Evolutionary conservation across 495 filamentous ascomycete genomes (phyloP), one percentile per base, ranked within the genome.

Genomic region (Penicillium flavigenum): DNA sequence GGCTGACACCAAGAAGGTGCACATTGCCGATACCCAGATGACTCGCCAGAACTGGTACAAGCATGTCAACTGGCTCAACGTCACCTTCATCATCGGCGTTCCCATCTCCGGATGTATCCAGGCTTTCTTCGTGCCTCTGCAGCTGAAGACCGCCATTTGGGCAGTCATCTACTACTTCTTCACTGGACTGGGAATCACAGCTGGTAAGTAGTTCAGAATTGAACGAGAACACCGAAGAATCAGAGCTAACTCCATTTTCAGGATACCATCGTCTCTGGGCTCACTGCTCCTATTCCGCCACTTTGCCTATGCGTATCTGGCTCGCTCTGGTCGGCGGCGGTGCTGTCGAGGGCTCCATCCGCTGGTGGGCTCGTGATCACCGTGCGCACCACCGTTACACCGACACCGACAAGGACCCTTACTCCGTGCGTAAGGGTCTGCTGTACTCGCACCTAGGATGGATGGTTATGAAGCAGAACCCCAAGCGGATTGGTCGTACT

Each of bases 331-430:
- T 89, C 64, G 95, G 95, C 59, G 92, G 90, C 70, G 95, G 94
- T 76, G 93, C 93, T 51, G 95, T 98, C 51, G 89, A 99, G 68
- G 95, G 95, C 56, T 96, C 91, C 49, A 89, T 96, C 67, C 81
- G 95, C 64, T 99, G 95, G 95, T 99, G 95, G 95, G 87, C 91
- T 58, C 86, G 91, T 61, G 91, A 91, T 71, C 95, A 98, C 81
- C 89, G 95, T 57, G 91, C 95, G 64, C 95, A 99, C 76, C 95
- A 99, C 81, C 88, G 95, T 63, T 98, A 96, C 72, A 98, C 95
- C 81, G 95, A 98, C 66, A 99, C 95, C 66, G 89, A 96, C 51
- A 98, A 99, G 79, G 95, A 99, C 68, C 95, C 95, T 24, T 99
- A 98, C 82, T 95, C 90, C 51, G 95, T 99, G 61, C 90, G 94